A percentile compares a stretch with the other conserved stretches of the same genome.
phyloP scores from a whole-genome alignment of 1,139 yeast species.

The Saccharomyces hybrid region DNA sequence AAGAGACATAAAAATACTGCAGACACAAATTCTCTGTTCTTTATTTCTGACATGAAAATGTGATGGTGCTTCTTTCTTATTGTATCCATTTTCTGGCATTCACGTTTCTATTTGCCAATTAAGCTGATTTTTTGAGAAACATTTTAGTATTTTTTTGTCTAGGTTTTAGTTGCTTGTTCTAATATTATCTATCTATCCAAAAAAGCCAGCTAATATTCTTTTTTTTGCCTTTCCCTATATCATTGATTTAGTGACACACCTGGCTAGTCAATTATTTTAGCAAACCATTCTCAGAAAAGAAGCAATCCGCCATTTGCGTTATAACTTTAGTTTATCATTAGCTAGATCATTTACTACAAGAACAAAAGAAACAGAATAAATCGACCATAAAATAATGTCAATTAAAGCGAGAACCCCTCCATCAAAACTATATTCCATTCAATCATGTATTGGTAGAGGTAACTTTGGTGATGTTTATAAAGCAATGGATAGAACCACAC shows the following conservation, averaged over 20 bases:
- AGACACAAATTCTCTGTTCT: neutral
- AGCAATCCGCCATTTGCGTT: conserved; percentile 1
- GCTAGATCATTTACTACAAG: neutral
- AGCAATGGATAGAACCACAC: conserved; percentile 35
- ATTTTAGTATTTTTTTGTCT: neutral
- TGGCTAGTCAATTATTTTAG: neutral
- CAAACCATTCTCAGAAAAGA: neutral
- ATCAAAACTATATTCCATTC: conserved; percentile 35
- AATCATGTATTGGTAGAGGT: conserved; percentile 69
- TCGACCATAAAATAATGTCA: conserved; percentile 5
- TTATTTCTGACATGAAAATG: neutral
- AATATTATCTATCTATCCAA: neutral
- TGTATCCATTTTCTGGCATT: neutral
- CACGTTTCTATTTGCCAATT: neutral
- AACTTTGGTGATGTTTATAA: conserved; percentile 81
- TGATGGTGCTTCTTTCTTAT: neutral
- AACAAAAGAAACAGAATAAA: conserved; percentile 7
- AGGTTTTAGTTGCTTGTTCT: neutral
- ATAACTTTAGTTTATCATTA: conserved; percentile 2
- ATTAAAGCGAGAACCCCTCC: conserved; percentile 18
- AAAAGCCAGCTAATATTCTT: neutral
- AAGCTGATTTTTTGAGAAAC: neutral
- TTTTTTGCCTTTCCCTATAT: neutral
- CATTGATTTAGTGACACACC: neutral
- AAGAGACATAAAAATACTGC: neutral